Evolutionary conservation across 805 yeast genomes (phyloP).

Genomic region (Ogataea degrootiae): DNA sequence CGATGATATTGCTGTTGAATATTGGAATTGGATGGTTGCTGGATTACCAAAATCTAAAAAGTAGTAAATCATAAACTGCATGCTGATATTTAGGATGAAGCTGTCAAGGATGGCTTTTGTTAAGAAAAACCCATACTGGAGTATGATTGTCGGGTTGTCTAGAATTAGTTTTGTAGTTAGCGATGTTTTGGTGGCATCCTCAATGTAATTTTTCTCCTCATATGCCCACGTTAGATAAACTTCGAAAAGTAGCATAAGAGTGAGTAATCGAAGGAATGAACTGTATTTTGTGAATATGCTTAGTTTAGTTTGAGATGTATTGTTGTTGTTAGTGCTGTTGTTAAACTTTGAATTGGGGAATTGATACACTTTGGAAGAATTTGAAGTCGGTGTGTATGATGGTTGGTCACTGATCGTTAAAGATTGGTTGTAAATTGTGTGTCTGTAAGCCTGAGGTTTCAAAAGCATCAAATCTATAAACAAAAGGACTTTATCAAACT

Average conservation of each 20-base stretch:
- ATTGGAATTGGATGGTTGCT: constrained; percentile 16
- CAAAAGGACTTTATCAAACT: constrained; percentile 77
- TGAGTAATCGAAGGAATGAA: constrained; percentile 41
- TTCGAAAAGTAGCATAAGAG: constrained; percentile 72
- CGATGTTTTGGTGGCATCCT: constrained; percentile 19
- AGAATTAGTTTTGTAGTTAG: constrained; percentile 27
- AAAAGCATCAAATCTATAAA: constrained; percentile 79
- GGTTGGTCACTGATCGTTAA: constrained; percentile 18
- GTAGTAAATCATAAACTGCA: constrained; percentile 31
- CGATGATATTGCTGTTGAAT: constrained; percentile 3
- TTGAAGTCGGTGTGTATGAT: constrained; percentile 14
- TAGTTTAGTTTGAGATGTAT: not conserved
- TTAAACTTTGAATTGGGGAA: constrained; percentile 5
- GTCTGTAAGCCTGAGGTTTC: constrained; percentile 86
- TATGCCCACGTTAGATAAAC: constrained; percentile 91
- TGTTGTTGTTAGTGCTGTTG: constrained; percentile 5
- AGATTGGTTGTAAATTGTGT: constrained; percentile 67
- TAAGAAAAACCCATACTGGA: constrained; percentile 56
- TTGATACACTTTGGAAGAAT: too few species aligned
- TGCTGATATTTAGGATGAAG: constrained; percentile 15
- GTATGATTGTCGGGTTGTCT: constrained; percentile 32
- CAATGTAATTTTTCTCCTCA: constrained; percentile 56
- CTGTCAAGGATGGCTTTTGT: constrained; percentile 40
- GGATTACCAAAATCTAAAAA: constrained; percentile 30
- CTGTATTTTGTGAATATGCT: constrained; percentile 7